Evolutionary conservation across 176 grass and related monocot species (phyloP), one percentile per base, ranked within the genome.

Genomic region (Phoenix dactylifera): DNA sequence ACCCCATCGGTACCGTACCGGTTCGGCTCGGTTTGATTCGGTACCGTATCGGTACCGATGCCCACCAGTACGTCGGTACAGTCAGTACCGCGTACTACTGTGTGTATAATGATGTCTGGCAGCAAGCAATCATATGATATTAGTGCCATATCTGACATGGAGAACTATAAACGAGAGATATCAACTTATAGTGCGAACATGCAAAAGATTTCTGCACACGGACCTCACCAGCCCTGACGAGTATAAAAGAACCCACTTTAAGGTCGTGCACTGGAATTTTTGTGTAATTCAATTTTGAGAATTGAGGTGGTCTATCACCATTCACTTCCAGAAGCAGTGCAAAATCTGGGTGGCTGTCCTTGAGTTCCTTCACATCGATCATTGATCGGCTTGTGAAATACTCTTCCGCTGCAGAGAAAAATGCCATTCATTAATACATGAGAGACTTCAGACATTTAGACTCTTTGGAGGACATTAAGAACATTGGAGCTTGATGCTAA

Each of bases 161-260:
- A 44, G 35, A 44, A 44, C 10, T 44, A 44, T 44, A 44, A 44
- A 44, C 1, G 1, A 44, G 10, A 14, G 2, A 44, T 44, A 44
- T 44, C 35, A 7, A 44, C 5, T 14, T 44, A 44, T 44, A 44
- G 35, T 12, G 12, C 35, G 12, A 44, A 44, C 7, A 44, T 12
- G 35, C 7, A 44, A 44, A 44, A 44, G 35, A 44, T 44, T 44
- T 44, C 55, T 62, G 67, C 55, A 48, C 59, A 85, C 89, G 65
- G 59, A 95, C 92, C 92, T 96, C 92, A 71, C 92, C 92, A 72
- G 92, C 92, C 82, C 87, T 87, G 72, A 96, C 87, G 67, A 96
- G 72, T 74, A 96, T 90, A 76, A 85, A 83, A 29, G 78, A 96
- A 58, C 69, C 87, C 57, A 96, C 92, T 88, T 90, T 66, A 66